Evolutionary conservation across 805 yeast species (phyloP).

Genomic region (Yarrowia divulgata): DNA sequence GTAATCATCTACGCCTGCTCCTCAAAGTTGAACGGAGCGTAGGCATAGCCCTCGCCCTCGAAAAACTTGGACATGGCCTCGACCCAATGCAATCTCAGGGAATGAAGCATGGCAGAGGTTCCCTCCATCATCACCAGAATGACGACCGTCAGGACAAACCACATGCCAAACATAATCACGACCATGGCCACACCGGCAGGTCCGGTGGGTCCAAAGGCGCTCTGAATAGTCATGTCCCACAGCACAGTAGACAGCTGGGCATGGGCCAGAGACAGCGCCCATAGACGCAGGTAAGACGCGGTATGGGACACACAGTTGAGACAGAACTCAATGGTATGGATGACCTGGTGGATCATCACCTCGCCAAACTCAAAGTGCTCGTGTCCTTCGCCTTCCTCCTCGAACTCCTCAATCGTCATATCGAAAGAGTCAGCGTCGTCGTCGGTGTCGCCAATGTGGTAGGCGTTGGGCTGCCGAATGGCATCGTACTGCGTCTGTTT

Average conservation of each 20-base stretch:
- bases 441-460: conserved; percentile 46
- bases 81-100: conserved; percentile 97
- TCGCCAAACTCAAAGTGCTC: conserved; percentile 83
- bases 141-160: conserved; percentile 92
- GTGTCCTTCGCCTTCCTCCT: conserved; percentile 52
- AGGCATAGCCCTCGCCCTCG: conserved; percentile 94
- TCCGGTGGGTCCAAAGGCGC: conserved; percentile 76
- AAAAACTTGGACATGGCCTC: conserved; percentile 98
- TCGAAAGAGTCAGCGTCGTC: conserved; percentile 49
- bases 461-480: conserved; percentile 53
- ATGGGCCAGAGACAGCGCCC: conserved; percentile 98
- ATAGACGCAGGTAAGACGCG: conserved; percentile 91
- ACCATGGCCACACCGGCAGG: conserved; percentile 70
- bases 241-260: conserved; percentile 91
- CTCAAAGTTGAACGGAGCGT: conserved; percentile 74
- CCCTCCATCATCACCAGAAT: conserved; percentile 98
- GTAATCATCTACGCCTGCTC: neutral
- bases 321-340: conserved; percentile 97
- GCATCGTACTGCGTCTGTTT: conserved; percentile 58
- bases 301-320: conserved; percentile 96
- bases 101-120: conserved; percentile 97
- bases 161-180: conserved; percentile 85
- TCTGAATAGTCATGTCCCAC: conserved; percentile 94
- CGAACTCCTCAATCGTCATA: conserved; percentile 50
- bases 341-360: conserved; percentile 94